These are phyloP conservation scores for Didymella arachidicola DNA, from an alignment of 2,329 filamentous ascomycete species.

Conservation along the genomic window DNA sequence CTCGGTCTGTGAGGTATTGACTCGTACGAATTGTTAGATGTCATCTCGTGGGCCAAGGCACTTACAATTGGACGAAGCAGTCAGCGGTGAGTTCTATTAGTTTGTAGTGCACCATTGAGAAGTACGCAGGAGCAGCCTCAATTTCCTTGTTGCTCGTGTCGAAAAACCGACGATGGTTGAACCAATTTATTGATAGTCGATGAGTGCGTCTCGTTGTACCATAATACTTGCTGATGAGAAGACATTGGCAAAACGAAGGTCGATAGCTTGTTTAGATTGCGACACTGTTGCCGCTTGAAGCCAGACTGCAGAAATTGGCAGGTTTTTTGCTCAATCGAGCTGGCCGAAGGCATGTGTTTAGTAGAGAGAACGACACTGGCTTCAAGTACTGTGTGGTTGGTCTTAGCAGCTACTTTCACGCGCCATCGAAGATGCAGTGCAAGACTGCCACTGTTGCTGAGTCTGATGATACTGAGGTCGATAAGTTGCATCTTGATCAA, in stretches of 20 bases:
- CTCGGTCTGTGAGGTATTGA: background rate
- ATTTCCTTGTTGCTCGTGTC: background rate
- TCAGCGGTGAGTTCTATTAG: too few relatives aligned
- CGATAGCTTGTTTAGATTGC: too few relatives aligned
- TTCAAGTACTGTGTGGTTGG: constrained; percentile 46
- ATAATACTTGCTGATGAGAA: too few relatives aligned
- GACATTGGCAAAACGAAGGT: too few relatives aligned
- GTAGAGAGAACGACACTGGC: constrained; percentile 34
- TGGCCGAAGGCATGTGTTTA: background rate
- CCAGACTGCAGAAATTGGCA: background rate
- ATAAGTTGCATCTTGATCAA: constrained; percentile 62
- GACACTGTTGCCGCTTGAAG: background rate
- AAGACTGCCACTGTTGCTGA: constrained; percentile 14
- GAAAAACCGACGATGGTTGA: background rate
- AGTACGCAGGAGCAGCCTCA: too few relatives aligned
- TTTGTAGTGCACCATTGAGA: too few relatives aligned
- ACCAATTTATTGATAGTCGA: too few relatives aligned
- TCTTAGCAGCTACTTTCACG: constrained; percentile 48
- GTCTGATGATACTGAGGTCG: constrained; percentile 51
- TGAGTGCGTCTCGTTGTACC: too few relatives aligned
- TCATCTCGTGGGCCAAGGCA: background rate
- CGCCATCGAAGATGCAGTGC: constrained; percentile 54
- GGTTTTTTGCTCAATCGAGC: background rate
- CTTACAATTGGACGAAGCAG: background rate
- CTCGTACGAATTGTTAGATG: background rate